phyloP scores from a whole-genome alignment of 768 basidiomycete species.

The Xanthoconium purpureum region DNA sequence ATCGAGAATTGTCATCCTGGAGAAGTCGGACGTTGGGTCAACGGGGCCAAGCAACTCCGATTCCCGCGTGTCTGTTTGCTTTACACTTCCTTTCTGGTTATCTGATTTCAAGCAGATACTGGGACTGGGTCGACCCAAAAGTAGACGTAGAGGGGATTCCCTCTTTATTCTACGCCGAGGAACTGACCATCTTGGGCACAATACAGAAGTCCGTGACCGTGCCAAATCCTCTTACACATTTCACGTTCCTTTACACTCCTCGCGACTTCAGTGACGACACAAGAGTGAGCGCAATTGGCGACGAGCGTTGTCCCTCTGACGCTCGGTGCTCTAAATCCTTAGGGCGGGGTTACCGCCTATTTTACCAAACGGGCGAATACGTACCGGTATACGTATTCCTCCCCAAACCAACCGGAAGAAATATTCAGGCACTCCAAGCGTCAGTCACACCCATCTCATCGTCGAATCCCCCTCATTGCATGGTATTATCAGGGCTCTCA shows the following conservation, averaged over 20 bases:
- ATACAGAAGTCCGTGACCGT: constrained; percentile 8
- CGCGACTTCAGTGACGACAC: constrained; percentile 17
- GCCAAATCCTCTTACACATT: constrained; percentile 19
- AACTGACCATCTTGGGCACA: constrained; percentile 7
- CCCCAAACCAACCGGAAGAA: constrained; percentile 11
- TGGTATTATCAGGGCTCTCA: constrained; percentile 12
- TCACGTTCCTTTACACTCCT: constrained; percentile 16
- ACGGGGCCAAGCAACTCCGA: constrained; percentile 21
- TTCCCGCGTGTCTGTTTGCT: constrained; percentile 24
- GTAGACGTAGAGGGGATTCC: constrained; percentile 20
- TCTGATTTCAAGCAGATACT: constrained; percentile 17
- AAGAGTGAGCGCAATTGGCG: constrained; percentile 1
- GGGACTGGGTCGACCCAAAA: constrained; percentile 29
- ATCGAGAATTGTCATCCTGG: constrained; percentile 20
- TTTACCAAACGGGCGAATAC: constrained; percentile 20
- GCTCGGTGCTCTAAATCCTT: background rate
- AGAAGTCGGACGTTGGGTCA: constrained; percentile 20
- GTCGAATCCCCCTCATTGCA: background rate
- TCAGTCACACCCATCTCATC: background rate
- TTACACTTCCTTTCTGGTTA: background rate
- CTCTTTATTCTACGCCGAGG: constrained; percentile 16
- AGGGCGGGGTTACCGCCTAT: constrained; percentile 15
- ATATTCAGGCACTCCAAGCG: constrained; percentile 12
- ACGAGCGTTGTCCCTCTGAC: background rate
- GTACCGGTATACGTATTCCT: constrained; percentile 15